Percentiles rank a stretch among this genome's conserved stretches.
Evolutionary conservation across 441 rosid genomes (phyloP).

Genomic region (Geranium incanum): DNA sequence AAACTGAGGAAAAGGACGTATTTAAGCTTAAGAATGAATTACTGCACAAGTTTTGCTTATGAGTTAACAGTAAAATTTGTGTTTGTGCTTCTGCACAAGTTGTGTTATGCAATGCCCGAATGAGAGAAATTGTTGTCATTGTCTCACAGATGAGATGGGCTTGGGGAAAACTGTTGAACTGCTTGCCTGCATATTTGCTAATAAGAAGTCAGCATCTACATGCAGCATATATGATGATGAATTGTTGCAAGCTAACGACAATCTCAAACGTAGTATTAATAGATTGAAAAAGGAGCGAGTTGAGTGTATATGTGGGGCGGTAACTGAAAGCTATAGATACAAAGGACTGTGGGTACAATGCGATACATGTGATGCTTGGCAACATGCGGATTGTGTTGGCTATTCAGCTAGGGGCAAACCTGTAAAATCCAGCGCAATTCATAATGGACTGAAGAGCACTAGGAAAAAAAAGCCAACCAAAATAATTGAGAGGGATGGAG

Average conservation of each 20-base stretch:
- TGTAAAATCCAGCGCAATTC: slow-evolving; percentile 26
- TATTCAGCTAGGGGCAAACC: slow-evolving; percentile 69
- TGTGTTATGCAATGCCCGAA: slow-evolving; percentile 3
- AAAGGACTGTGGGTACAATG: slow-evolving; percentile 94
- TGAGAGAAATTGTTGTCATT: slow-evolving; percentile 24
- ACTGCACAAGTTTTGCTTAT: not conserved
- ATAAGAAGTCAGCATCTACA: slow-evolving; percentile 52
- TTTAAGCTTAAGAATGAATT: not conserved
- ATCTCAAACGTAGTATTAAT: slow-evolving; percentile 38
- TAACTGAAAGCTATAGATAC: slow-evolving; percentile 70
- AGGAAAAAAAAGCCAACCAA: slow-evolving; percentile 42
- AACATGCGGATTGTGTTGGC: slow-evolving; percentile 95
- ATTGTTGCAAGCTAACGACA: slow-evolving; percentile 27
- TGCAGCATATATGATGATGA: slow-evolving; percentile 23
- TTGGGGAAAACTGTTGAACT: slow-evolving; percentile 95
- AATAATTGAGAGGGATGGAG: slow-evolving; percentile 65
- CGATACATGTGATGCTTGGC: slow-evolving; percentile 98
- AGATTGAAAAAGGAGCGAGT: slow-evolving; percentile 82
- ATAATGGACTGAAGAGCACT: slow-evolving; percentile 26
- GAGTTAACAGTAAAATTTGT: not conserved
- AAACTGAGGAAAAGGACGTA: not conserved
- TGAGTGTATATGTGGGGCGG: slow-evolving; percentile 96
- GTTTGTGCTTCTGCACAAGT: slow-evolving; percentile 6
- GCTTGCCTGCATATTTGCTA: slow-evolving; percentile 82
- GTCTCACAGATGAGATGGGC: slow-evolving; percentile 91